Evolutionary conservation across 2,329 filamentous ascomycete genomes (phyloP).

Genomic region (Cyclaneusma minus): DNA sequence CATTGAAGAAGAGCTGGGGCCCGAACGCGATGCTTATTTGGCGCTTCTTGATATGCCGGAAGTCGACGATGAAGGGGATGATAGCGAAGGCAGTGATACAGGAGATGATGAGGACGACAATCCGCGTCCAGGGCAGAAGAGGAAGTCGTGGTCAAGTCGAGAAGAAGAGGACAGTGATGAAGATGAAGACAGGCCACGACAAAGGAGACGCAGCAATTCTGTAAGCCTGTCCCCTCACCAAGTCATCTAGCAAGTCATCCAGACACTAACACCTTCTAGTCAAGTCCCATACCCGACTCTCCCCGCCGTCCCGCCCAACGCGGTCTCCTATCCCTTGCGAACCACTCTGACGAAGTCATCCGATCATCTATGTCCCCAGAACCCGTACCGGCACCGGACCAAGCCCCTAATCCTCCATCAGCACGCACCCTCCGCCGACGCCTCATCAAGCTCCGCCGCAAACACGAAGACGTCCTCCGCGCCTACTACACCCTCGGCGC

Average conservation of each 20-base stretch:
- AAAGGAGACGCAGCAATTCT: constrained; percentile 76
- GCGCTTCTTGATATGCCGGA: constrained; percentile 86
- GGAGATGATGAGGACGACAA: constrained; percentile 37
- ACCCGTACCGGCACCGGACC: constrained; percentile 41
- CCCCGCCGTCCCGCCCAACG: constrained; percentile 43
- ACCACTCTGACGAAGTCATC: constrained; percentile 25
- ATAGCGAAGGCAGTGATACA: constrained; percentile 34
- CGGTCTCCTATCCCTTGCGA: constrained; percentile 37
- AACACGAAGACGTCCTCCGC: constrained; percentile 62
- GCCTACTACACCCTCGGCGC: constrained; percentile 77
- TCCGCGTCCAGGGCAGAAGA: constrained; percentile 43
- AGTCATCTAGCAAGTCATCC: too few species aligned
- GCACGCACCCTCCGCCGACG: constrained; percentile 56
- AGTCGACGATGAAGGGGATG: constrained; percentile 57
- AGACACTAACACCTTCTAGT: constrained; percentile 25
- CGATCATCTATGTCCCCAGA: too few species aligned
- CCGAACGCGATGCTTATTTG: constrained; percentile 69
- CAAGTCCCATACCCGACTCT: constrained; percentile 48
- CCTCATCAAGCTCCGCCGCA: constrained; percentile 57
- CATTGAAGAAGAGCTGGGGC: constrained; percentile 64
- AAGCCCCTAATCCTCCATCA: constrained; percentile 47
- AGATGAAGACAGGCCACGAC: constrained; percentile 60
- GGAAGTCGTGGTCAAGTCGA: constrained; percentile 64
- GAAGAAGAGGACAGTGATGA: constrained; percentile 57
- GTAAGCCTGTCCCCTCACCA: constrained; percentile 30